A percentile compares a stretch with the other conserved stretches of the same genome.
Evolutionary conservation across 371 early-diverging fungal genomes (phyloP).

Genomic region (Syncephalis fuscata): DNA sequence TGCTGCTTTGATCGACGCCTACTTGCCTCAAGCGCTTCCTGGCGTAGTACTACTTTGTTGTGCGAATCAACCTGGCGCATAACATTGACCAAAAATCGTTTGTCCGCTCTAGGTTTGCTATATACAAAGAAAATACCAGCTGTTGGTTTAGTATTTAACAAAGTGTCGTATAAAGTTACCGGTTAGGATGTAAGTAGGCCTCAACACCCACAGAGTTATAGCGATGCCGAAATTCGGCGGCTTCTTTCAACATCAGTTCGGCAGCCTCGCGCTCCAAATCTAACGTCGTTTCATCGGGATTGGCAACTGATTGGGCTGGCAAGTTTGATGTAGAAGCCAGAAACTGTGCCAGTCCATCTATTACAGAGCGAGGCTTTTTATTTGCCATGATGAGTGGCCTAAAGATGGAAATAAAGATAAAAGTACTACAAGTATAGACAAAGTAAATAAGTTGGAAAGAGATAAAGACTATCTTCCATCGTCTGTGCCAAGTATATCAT

Average conservation of each 20-base stretch:
- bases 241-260: slow-evolving; percentile 40
- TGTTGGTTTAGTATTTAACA: neutral
- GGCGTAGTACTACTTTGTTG: slow-evolving; percentile 40
- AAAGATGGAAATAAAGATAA: too few species aligned
- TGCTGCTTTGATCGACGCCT: slow-evolving; percentile 9
- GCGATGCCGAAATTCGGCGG: slow-evolving; percentile 21
- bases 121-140: neutral
- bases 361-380: too few species aligned
- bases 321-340: too few species aligned
- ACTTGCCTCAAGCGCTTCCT: slow-evolving; percentile 22
- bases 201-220: slow-evolving; percentile 24
- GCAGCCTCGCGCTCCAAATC: slow-evolving; percentile 58
- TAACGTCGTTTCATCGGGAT: too few species aligned
- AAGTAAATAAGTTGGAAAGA: too few species aligned
- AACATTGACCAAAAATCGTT: slow-evolving; percentile 45
- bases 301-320: too few species aligned
- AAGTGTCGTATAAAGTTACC: too few species aligned
- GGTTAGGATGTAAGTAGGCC: slow-evolving; percentile 18
- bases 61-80: slow-evolving; percentile 52
- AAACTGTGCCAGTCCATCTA: too few species aligned
- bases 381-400: too few species aligned
- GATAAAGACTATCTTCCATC: too few species aligned
- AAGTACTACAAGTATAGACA: too few species aligned
- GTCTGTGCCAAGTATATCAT: too few species aligned
- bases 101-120: slow-evolving; percentile 36